These are phyloP conservation scores for Vitis labrusca DNA, from an alignment of 164 flowering plant genomes.

Conservation along the genomic window DNA sequence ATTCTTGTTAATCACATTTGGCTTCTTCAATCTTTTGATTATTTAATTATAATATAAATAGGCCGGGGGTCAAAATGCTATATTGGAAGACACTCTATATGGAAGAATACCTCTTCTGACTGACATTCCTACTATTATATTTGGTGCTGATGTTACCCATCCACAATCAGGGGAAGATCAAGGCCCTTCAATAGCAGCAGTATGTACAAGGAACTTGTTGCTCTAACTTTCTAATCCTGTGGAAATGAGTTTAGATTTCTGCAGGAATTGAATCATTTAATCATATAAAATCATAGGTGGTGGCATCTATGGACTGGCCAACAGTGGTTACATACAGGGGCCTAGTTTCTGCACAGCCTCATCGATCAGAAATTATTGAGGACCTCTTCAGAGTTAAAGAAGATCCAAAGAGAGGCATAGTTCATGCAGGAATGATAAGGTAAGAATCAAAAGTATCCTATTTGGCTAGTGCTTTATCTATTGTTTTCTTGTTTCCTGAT, in stretches of 20 bases:
- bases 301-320: constrained; percentile 80
- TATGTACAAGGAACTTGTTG: constrained; percentile 8
- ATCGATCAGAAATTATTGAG: constrained; percentile 63
- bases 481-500: background rate
- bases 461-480: background rate
- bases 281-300: constrained; percentile 38
- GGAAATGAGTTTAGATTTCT: background rate
- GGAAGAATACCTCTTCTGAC: constrained; percentile 37
- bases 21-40: background rate
- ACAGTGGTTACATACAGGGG: constrained; percentile 54
- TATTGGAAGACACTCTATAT: constrained; percentile 37
- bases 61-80: constrained; percentile 58
- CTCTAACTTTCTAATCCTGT: background rate
- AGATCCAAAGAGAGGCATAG: constrained; percentile 45
- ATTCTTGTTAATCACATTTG: background rate
- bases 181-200: constrained; percentile 66
- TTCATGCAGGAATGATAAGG: constrained; percentile 72
- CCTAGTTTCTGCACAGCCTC: constrained; percentile 57
- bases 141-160: constrained; percentile 75
- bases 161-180: constrained; percentile 58
- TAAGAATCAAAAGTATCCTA: constrained; percentile 8
- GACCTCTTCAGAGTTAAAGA: constrained; percentile 48
- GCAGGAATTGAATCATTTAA: background rate
- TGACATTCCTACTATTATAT: constrained; percentile 50
- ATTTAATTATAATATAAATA: background rate